Base-by-base conservation (phyloP, 805 yeast genomes). In the Kodamaea kakaduensis region DNA sequence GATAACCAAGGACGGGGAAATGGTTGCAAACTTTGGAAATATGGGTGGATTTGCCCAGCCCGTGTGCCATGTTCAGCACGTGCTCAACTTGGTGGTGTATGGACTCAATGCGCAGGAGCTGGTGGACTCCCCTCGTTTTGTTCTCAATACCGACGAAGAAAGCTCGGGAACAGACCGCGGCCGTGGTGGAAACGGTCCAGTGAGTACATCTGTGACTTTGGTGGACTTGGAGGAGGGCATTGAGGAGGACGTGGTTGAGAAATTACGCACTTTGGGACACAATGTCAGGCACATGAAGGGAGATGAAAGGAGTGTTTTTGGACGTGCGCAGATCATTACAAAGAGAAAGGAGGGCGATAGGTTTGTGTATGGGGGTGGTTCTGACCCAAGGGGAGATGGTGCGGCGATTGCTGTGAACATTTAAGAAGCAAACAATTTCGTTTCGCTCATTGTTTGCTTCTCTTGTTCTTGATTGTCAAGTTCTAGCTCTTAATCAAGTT, bases 41-140 rank as follows among this genome's bases (percentile, higher is more conserved):
- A 84, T 83, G 87, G 95, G 95, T 12, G 94, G 90, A 0, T 84
- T 78, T 61, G 83, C 80, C 64, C 95, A 85, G 55, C 94, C 94
- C 3, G 86, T 82, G 47, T 89, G 89, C 2, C 94, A 84, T 47
- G 77, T 84, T 5, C 90, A 83, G 54, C 89, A 82, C 23, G 79
- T 75, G 24, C 57, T 84, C 42, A 84, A 85, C 52, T 54, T 84
- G 68, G 48, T 71, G 2, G 50, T 78, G 9, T 84, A 80, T 53
- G 78, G 78, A 0, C 56, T 78, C 48, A 71, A 75, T 36, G 85
- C 90, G 2, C 94, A 85, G 56, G 75, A 77, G 46, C 78, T 88
- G 4, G 56, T 84, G 23, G 93, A 84, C 51, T 77, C 82, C 9
- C 93, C 94, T 3, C 67, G 95, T 43, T 64, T 85, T 27, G 78